Conservation (phyloP, 106 monocot genomes). For the Ottelia alismoides region DNA sequence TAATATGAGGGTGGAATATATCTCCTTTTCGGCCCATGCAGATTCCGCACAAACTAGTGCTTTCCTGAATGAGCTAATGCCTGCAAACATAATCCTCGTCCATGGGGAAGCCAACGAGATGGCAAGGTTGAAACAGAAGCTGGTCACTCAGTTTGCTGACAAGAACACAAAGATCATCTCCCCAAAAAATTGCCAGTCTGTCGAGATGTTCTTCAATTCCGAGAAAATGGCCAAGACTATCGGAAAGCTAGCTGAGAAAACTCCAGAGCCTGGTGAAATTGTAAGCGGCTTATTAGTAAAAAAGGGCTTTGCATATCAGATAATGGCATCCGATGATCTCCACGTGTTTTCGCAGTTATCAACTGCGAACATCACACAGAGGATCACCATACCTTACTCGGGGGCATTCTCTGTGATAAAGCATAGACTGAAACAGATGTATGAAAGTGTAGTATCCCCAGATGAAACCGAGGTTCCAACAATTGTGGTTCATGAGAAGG, state of each 20-base stretch:
- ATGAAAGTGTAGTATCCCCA: conserved; percentile 65
- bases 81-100: conserved; percentile 88
- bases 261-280: conserved; percentile 59
- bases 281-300: conserved; percentile 83
- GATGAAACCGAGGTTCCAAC: conserved; percentile 40
- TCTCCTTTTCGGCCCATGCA: conserved; percentile 95
- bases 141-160: conserved; percentile 46
- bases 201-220: conserved; percentile 87
- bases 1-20: conserved; percentile 93
- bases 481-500: conserved; percentile 68
- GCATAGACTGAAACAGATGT: conserved; percentile 87
- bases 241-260: conserved; percentile 67
- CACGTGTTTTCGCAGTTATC: conserved; percentile 86
- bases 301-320: conserved; percentile 95
- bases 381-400: conserved; percentile 76
- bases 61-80: conserved; percentile 81
- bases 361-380: conserved; percentile 73
- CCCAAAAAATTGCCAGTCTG: conserved; percentile 35
- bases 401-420: conserved; percentile 84
- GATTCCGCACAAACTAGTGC: conserved; percentile 88
- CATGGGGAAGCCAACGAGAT: conserved; percentile 97
- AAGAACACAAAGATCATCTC: conserved; percentile 60
- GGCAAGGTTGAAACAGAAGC: conserved; percentile 84
- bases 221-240: conserved; percentile 99
- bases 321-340: conserved; percentile 87